These are phyloP conservation scores for Dichomitus squalens DNA, from an alignment of 1,284 basidiomycete species.

Conservation along the genomic window DNA sequence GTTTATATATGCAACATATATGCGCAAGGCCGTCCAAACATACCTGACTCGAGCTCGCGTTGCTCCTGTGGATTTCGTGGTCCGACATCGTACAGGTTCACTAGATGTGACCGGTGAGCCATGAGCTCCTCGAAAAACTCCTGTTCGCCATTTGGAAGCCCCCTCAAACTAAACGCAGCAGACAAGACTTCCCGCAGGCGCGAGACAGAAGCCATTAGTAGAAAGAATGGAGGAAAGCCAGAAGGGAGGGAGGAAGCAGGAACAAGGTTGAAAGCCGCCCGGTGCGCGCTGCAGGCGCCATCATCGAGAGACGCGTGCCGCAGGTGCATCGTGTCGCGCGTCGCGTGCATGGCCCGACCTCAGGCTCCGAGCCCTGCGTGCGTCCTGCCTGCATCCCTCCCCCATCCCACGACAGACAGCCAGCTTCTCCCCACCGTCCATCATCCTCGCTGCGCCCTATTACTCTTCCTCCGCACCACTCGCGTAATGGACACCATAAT, in stretches of 20 bases:
- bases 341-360: constrained; percentile 6
- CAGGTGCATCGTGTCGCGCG: constrained; percentile 15
- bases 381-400: neutral
- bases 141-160: constrained; percentile 57
- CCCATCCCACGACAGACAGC: constrained; percentile 6
- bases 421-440: constrained; percentile 8
- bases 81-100: constrained; percentile 66
- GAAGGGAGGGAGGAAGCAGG: constrained; percentile 5
- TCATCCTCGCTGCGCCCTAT: neutral
- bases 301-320: constrained; percentile 14
- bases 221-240: neutral
- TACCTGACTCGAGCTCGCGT: constrained; percentile 74
- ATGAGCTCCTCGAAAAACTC: constrained; percentile 77
- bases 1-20: constrained; percentile 1
- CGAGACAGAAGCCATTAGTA: constrained; percentile 45
- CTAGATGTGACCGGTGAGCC: constrained; percentile 60
- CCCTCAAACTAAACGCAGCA: constrained; percentile 41
- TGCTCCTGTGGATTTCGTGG: constrained; percentile 63
- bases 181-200: constrained; percentile 45
- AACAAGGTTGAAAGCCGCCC: constrained; percentile 12
- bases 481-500: constrained; percentile 53
- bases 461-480: neutral
- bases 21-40: neutral
- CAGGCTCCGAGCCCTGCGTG: constrained; percentile 1
- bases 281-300: constrained; percentile 10